Conservation (phyloP, 345 rosid genomes). For the Hirschfeldia incana region DNA sequence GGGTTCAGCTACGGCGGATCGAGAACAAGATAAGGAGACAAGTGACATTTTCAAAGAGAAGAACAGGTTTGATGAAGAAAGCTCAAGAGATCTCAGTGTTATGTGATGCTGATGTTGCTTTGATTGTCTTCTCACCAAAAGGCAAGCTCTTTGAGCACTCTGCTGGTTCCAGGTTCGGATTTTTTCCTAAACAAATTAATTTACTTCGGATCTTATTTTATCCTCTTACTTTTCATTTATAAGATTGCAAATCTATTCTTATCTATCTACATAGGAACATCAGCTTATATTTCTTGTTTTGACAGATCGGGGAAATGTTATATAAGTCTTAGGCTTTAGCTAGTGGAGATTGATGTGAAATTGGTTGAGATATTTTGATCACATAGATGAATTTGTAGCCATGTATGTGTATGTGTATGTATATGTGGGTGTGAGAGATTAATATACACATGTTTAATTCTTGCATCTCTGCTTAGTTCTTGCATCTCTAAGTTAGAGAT, state of each 20-base stretch:
- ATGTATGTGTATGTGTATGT: background rate
- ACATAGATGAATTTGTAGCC: background rate
- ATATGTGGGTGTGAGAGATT: background rate
- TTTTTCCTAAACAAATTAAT: background rate
- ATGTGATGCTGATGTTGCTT: constrained; percentile 97
- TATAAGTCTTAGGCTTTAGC: background rate
- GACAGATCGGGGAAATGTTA: background rate
- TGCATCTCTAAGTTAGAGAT: background rate
- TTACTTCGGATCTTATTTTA: background rate
- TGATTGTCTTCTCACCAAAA: constrained; percentile 86
- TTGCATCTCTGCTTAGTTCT: background rate
- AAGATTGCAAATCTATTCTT: background rate
- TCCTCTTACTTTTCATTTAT: background rate
- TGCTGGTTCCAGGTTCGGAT: constrained; percentile 38
- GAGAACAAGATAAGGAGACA: constrained; percentile 99
- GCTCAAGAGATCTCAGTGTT: constrained; percentile 93
- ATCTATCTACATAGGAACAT: background rate
- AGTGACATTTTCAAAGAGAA: constrained; percentile 94
- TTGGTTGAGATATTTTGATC: background rate
- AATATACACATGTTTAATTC: background rate
- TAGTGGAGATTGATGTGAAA: background rate
- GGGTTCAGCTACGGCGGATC: constrained; percentile 95
- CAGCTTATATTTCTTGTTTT: constrained; percentile 19
- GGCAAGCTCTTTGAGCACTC: constrained; percentile 95
- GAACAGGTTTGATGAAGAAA: constrained; percentile 90